Evolutionary conservation across 1,284 basidiomycete species (phyloP).

Genomic region (Paramarasmius palmivorus): DNA sequence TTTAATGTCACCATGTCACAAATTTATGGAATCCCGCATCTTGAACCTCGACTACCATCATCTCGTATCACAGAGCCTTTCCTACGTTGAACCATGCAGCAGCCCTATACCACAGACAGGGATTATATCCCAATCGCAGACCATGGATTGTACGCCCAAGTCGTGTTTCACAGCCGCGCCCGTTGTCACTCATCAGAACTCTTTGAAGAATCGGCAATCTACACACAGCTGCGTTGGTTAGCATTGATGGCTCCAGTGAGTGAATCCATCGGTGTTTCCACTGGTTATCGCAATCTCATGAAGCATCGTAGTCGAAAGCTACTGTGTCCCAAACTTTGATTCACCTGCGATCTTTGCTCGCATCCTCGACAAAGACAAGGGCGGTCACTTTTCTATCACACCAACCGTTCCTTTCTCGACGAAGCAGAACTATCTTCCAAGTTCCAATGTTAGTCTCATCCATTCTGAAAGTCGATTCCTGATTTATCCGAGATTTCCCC

Average conservation of each 20-base stretch:
- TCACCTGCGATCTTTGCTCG: constrained; percentile 89
- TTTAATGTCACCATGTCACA: too few species aligned
- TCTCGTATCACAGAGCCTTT: too few species aligned
- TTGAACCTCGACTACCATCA: too few species aligned
- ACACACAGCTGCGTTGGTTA: constrained; percentile 78
- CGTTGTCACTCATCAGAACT: constrained; percentile 4
- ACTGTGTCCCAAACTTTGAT: constrained; percentile 92
- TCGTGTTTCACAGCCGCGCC: constrained; percentile 5
- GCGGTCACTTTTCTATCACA: constrained; percentile 89
- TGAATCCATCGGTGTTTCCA: constrained; percentile 5
- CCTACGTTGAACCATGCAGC: constrained; percentile 22
- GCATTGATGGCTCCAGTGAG: constrained; percentile 78
- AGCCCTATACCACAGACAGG: constrained; percentile 36
- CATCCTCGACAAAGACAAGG: constrained; percentile 85
- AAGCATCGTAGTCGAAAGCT: constrained; percentile 69
- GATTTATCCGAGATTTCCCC: constrained; percentile 1
- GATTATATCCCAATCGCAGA: constrained; percentile 71
- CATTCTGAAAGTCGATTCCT: background rate
- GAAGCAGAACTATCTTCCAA: constrained; percentile 88
- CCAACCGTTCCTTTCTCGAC: constrained; percentile 67
- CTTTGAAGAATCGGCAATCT: constrained; percentile 72
- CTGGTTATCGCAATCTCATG: background rate
- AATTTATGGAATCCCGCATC: too few species aligned
- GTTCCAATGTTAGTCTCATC: constrained; percentile 67
- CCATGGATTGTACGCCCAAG: constrained; percentile 60